Percentiles rank a stretch among this genome's conserved stretches.
phyloP scores from a whole-genome alignment of 2,329 filamentous ascomycete species.

The Exophiala sideris region DNA sequence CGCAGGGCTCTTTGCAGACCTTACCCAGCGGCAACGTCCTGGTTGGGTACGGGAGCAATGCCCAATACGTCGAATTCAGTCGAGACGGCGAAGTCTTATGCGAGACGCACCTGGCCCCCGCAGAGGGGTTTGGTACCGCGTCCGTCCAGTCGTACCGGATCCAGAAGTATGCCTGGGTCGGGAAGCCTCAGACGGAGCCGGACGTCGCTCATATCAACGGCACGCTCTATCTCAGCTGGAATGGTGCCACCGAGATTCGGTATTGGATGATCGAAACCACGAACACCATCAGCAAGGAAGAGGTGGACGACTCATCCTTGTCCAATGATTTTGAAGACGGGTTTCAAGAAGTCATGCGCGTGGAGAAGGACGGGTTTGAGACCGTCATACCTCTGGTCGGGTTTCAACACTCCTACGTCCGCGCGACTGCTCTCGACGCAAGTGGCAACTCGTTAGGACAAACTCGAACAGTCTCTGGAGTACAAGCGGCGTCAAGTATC shows the following conservation, averaged over 20 bases:
- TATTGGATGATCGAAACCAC: slow-evolving; percentile 10
- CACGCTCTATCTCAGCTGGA: slow-evolving; percentile 43
- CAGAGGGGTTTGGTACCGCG: slow-evolving; percentile 33
- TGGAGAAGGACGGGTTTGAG: slow-evolving; percentile 11
- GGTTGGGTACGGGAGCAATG: slow-evolving; percentile 48
- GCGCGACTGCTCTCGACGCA: slow-evolving; percentile 21
- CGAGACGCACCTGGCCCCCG: slow-evolving; percentile 48
- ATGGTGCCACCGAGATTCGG: slow-evolving; percentile 42
- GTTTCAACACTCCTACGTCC: background rate
- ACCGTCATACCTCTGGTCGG: background rate
- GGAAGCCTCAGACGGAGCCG: slow-evolving; percentile 35
- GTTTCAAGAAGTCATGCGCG: slow-evolving; percentile 1
- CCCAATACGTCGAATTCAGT: slow-evolving; percentile 49
- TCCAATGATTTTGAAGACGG: background rate
- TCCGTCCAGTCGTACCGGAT: slow-evolving; percentile 53
- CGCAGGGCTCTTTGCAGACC: slow-evolving; percentile 42
- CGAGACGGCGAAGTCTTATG: slow-evolving; percentile 43
- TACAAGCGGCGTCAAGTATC: background rate
- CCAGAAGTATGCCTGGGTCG: slow-evolving; percentile 52
- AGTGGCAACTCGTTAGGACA: background rate
- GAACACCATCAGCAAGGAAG: too few species aligned
- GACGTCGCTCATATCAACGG: slow-evolving; percentile 36
- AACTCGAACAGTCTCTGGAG: background rate
- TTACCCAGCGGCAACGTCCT: slow-evolving; percentile 43
- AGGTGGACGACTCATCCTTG: background rate